Evolutionary conservation across 495 filamentous ascomycete genomes (phyloP), one percentile per base, ranked within the genome.

Genomic region (Penicillium coprophilum): DNA sequence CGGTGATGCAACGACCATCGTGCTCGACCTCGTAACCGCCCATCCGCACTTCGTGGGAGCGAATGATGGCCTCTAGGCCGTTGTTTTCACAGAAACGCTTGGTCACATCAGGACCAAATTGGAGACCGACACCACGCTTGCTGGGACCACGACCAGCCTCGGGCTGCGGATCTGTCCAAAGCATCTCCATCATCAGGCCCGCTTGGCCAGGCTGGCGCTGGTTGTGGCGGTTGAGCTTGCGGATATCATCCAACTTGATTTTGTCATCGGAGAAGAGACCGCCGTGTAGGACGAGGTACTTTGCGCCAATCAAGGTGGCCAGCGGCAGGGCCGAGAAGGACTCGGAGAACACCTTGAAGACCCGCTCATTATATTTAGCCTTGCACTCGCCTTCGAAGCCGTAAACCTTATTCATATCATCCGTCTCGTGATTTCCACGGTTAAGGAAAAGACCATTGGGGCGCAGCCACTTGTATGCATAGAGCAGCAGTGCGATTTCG

Each of bases 161-260:
- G 0, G 85, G 76, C 68, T 97, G 94, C 12, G 94, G 94, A 67
- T 99, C 94, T 1, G 94, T 97, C 94, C 94, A 99, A 19, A 99
- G 84, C 95, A 99, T 99, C 72, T 99, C 94, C 94, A 99, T 97
- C 94, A 99, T 99, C 62, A 99, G 76, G 30, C 94, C 94, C 43
- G 86, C 71, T 69, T 97, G 94, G 21, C 95, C 95, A n/a, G 94
- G 94, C 66, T 99, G 94, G 27, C 90, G 82, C 76, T 97, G 95
- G 70, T 82, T 85, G 73, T 97, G 92, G 61, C 94, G 83, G 70
- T 97, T 84, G 38, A 97, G 79, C 73, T 93, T 95, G 47, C 95
- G 81, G 63, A 99, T 90, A 64, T 98, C 95, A 62, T 97, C 89
- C 30, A 99, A 76, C 2, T 88, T 88, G 39, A 89, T 85, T 53